Conservation (phyloP, 805 yeast genomes). For the Ogataea paradorogensis region DNA sequence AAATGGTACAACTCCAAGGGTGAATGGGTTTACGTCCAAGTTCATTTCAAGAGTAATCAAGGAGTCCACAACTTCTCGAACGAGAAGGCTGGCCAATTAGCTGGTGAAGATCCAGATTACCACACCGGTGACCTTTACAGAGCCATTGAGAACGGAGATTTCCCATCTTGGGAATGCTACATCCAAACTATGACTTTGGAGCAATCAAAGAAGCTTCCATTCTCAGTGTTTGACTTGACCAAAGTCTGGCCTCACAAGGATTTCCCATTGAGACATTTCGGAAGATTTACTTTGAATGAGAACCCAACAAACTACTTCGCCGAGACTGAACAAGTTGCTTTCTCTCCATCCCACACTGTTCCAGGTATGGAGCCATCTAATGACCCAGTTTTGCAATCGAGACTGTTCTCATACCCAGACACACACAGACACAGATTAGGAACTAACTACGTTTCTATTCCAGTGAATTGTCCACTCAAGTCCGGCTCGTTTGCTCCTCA, state of each 20-base stretch:
- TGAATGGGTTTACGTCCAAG: constrained; percentile 76
- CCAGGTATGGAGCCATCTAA: constrained; percentile 82
- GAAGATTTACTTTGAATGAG: constrained; percentile 73
- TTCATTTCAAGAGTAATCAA: constrained; percentile 68
- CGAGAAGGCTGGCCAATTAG: constrained; percentile 65
- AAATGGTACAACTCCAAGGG: constrained; percentile 76
- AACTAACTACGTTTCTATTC: constrained; percentile 75
- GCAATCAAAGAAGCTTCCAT: constrained; percentile 70
- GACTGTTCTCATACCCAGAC: constrained; percentile 80
- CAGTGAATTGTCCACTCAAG: constrained; percentile 82
- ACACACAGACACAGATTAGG: constrained; percentile 84
- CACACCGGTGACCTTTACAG: constrained; percentile 79
- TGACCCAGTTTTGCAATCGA: constrained; percentile 80
- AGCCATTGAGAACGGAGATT: constrained; percentile 72
- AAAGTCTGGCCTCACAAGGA: constrained; percentile 90
- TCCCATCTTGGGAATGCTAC: constrained; percentile 83
- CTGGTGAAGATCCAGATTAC: constrained; percentile 80
- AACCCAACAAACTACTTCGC: constrained; percentile 87
- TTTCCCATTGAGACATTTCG: constrained; percentile 84
- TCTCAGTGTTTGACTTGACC: constrained; percentile 85
- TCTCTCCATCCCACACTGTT: constrained; percentile 80
- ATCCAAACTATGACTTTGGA: constrained; percentile 84
- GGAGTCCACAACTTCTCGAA: constrained; percentile 45
- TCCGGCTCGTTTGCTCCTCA: constrained; percentile 60
- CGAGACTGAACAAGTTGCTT: constrained; percentile 82